phyloP scores from a whole-genome alignment of 2,329 filamentous ascomycete species.

The Fusarium miscanthi region DNA sequence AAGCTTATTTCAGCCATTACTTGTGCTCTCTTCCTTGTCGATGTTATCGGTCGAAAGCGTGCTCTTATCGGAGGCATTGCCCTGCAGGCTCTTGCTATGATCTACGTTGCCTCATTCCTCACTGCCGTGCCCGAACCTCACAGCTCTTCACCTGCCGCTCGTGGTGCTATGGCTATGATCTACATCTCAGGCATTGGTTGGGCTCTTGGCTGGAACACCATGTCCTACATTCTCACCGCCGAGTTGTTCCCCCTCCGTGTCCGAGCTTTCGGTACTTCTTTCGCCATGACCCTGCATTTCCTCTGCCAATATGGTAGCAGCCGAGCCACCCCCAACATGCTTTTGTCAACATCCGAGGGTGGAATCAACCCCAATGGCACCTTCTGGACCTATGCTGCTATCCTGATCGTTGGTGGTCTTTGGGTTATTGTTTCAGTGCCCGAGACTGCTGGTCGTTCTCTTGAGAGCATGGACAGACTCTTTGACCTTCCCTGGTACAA shows the following conservation, averaged over 20 bases:
- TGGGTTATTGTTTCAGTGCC: slow-evolving; percentile 15
- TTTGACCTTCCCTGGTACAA: slow-evolving; percentile 24
- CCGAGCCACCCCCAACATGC: slow-evolving; percentile 17
- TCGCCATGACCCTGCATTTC: slow-evolving; percentile 22
- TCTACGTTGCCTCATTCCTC: slow-evolving; percentile 16
- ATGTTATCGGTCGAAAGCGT: slow-evolving; percentile 19
- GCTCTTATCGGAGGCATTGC: slow-evolving; percentile 12
- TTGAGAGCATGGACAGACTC: slow-evolving; percentile 22
- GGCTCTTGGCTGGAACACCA: slow-evolving; percentile 32
- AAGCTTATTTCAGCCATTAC: slow-evolving; percentile 15
- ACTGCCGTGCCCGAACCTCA: background rate
- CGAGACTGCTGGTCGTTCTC: slow-evolving; percentile 15
- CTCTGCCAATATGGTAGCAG: slow-evolving; percentile 20
- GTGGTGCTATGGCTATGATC: slow-evolving; percentile 22
- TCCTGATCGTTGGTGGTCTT: slow-evolving; percentile 1
- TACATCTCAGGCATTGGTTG: slow-evolving; percentile 33
- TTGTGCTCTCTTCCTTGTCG: slow-evolving; percentile 12
- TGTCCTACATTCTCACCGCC: slow-evolving; percentile 32
- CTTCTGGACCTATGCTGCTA: slow-evolving; percentile 16
- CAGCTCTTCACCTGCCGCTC: background rate
- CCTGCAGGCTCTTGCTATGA: slow-evolving; percentile 15
- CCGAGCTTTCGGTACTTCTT: slow-evolving; percentile 14
- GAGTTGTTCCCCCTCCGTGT: slow-evolving; percentile 27
- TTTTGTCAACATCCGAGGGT: background rate
- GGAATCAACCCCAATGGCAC: slow-evolving; percentile 19